Base-by-base conservation (phyloP, 2,329 filamentous ascomycete species). In the Phialemonium atrogriseum region DNA sequence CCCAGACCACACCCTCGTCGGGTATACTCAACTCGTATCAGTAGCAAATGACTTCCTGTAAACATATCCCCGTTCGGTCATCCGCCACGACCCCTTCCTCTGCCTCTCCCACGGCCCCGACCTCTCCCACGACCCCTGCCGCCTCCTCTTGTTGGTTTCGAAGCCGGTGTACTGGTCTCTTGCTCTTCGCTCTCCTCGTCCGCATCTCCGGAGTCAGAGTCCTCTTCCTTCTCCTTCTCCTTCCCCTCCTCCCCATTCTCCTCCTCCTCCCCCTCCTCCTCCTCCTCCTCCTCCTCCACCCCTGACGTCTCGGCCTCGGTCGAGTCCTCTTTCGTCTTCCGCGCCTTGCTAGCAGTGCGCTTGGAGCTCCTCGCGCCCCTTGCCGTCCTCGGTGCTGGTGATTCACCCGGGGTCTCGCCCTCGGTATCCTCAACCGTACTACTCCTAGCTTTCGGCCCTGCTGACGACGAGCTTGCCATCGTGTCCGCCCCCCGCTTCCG, bases 371-470 rank as follows among this genome's bases (percentile, higher is more conserved):
- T 48, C 2, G 57, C 51, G n/a, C 58, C 57, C 35, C 66, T 58
- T 8, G 59, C 62, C 13, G 59, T 51, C 43, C 56, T 62, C 37
- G 53, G 39, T 34, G 55, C 47, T 33, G 59, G 61, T 30, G 59
- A 61, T 32, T 57, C 52, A 15, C 50, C 49, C 21, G 58, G 55
- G n/a, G 58, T 64, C 26, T 62, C 59, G 24, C 61, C 60, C 40
- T 72, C 68, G 1, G 67, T 68, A 34, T 70, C 67, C 4, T 68
- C 68, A n/a, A 70, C 59, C 5, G 67, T 70, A 40, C 66, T 70
- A 19, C 54, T 56, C 29, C 58, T 60, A 2, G 57, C 51, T 34
- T 56, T 59, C 9, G 60, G 49, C 9, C 47, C 44, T 8, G 43
- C 36, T 2, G 47, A 12, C 20, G 4, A 21, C 47, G 2, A 58